Evolutionary conservation across 129 eudicot species (phyloP).

Genomic region (Ambrosia trifida): DNA sequence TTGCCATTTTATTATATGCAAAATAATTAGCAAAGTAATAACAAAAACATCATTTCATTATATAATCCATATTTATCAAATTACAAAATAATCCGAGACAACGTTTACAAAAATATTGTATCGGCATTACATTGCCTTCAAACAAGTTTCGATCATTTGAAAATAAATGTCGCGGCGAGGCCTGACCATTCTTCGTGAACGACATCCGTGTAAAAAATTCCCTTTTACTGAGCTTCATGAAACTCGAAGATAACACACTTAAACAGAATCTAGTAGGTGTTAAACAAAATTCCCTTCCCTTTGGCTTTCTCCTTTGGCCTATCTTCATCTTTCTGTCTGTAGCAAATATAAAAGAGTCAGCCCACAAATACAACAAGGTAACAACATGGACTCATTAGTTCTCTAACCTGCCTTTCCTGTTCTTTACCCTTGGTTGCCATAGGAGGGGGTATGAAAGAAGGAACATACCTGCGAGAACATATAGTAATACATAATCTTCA

Average conservation of each 20-base stretch:
- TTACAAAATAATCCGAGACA: too few relatives aligned
- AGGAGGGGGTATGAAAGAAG: slow-evolving; percentile 97
- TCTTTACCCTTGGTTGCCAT: slow-evolving; percentile 93
- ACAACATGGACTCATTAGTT: slow-evolving; percentile 8
- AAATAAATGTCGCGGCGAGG: too few relatives aligned
- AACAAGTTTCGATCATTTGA: too few relatives aligned
- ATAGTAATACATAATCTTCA: slow-evolving; percentile 39
- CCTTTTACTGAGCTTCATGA: background rate
- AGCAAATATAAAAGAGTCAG: slow-evolving; percentile 1
- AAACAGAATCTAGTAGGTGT: background rate
- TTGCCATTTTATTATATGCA: too few relatives aligned
- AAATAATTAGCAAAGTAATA: too few relatives aligned
- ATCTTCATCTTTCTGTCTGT: slow-evolving; percentile 70
- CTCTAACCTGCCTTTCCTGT: slow-evolving; percentile 72
- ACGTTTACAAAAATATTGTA: too few relatives aligned
- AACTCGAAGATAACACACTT: background rate
- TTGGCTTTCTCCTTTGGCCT: slow-evolving; percentile 90
- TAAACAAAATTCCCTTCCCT: slow-evolving; percentile 73
- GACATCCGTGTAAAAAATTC: background rate
- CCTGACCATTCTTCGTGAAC: too few relatives aligned
- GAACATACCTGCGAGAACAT: slow-evolving; percentile 82
- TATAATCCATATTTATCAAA: too few relatives aligned
- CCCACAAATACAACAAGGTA: slow-evolving; percentile 14
- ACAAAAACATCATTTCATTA: too few relatives aligned
- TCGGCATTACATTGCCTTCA: too few relatives aligned